Conservation (phyloP, 257 asterid genomes). For the Datura wrightii region DNA sequence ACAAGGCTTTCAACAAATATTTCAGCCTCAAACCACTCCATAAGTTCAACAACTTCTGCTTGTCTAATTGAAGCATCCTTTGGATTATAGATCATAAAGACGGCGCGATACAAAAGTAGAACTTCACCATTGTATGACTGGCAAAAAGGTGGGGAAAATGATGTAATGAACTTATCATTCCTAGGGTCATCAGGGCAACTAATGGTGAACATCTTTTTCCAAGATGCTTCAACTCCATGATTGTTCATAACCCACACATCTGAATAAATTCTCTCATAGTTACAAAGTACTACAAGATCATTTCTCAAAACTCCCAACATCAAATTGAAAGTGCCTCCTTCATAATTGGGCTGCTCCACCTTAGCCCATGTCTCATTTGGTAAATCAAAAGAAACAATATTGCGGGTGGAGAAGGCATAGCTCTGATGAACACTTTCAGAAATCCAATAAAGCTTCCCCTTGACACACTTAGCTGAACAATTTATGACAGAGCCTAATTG, state of each 20-base stretch:
- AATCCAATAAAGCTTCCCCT: no score
- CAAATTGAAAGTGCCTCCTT: no score
- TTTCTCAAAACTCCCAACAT: no score
- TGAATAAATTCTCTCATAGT: background rate
- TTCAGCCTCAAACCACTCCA: slow-evolving; percentile 34
- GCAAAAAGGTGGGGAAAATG: slow-evolving; percentile 29
- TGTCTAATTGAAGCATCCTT: slow-evolving; percentile 24
- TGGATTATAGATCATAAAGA: background rate
- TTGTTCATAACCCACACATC: slow-evolving; percentile 63
- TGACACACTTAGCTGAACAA: no score
- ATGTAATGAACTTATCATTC: no score
- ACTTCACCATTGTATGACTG: slow-evolving; percentile 45
- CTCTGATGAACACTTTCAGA: no score
- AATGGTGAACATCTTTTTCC: slow-evolving; percentile 47
- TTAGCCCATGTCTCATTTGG: no score
- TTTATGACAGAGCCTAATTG: no score
- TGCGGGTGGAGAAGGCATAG: no score
- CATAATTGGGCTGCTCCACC: no score
- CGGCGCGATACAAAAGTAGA: slow-evolving; percentile 29
- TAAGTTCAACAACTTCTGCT: slow-evolving; percentile 32
- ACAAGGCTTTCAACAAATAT: slow-evolving; percentile 30
- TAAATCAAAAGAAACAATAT: no score
- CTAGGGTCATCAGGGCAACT: background rate
- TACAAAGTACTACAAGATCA: slow-evolving; percentile 41
- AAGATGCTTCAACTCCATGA: slow-evolving; percentile 52